A percentile compares a stretch with the other conserved stretches of the same genome.
Conservation (phyloP, 2,329 filamentous ascomycete genomes). For the Pseudogymnoascus sp. region DNA sequence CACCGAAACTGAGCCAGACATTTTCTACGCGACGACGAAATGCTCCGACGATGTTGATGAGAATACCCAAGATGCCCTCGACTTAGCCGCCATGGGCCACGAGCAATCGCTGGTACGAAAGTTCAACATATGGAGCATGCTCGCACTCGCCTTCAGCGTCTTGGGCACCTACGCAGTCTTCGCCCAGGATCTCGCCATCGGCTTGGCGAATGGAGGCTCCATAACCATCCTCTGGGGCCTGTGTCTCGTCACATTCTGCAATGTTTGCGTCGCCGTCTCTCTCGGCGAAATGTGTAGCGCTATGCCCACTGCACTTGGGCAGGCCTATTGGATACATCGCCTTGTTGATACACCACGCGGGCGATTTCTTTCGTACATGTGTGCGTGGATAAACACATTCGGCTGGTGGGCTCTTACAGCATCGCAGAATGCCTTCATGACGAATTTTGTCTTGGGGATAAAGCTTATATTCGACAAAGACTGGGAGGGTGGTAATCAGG, state of each 20-base stretch:
- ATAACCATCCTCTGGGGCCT: slow-evolving; percentile 49
- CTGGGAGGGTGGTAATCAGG: slow-evolving; percentile 36
- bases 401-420: slow-evolving; percentile 51
- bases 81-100: slow-evolving; percentile 35
- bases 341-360: slow-evolving; percentile 34
- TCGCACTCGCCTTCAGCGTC: slow-evolving; percentile 48
- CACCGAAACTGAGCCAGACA: background rate
- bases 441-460: slow-evolving; percentile 48
- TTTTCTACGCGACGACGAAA: background rate
- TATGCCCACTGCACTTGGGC: slow-evolving; percentile 52
- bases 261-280: slow-evolving; percentile 45
- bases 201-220: slow-evolving; percentile 46
- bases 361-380: slow-evolving; percentile 46
- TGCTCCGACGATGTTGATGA: slow-evolving; percentile 22
- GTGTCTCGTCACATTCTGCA: slow-evolving; percentile 43
- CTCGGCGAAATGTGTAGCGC: slow-evolving; percentile 48
- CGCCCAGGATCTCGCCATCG: slow-evolving; percentile 43
- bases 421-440: slow-evolving; percentile 50
- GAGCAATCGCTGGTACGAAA: slow-evolving; percentile 36
- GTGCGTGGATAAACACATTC: slow-evolving; percentile 52
- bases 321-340: slow-evolving; percentile 48
- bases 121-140: slow-evolving; percentile 48
- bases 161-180: slow-evolving; percentile 51
- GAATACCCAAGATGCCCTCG: slow-evolving; percentile 32
- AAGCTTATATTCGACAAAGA: slow-evolving; percentile 43